Evolutionary conservation across 768 basidiomycete genomes (phyloP).

Genomic region (Amyloporia xantha): DNA sequence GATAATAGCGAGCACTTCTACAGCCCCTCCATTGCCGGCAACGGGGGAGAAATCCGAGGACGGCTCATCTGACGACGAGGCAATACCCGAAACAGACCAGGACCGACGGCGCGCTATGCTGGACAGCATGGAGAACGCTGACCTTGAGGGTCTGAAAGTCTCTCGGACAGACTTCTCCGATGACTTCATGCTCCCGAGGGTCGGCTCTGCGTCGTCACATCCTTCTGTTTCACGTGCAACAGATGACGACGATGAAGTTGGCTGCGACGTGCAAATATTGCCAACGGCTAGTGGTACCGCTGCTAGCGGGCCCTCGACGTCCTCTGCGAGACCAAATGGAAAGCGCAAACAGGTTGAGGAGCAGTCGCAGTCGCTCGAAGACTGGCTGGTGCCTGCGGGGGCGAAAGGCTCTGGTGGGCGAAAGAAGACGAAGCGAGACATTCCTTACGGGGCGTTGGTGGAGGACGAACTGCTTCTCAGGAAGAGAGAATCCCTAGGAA

Average conservation of each 20-base stretch:
- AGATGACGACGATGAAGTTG: slow-evolving; percentile 3
- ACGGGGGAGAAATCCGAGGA: background rate
- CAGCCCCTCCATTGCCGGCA: background rate
- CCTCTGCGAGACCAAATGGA: background rate
- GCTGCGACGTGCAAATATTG: slow-evolving; percentile 9
- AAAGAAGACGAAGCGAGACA: slow-evolving; percentile 4
- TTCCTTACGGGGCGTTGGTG: slow-evolving; percentile 17
- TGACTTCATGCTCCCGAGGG: slow-evolving; percentile 47
- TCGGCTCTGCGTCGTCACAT: background rate
- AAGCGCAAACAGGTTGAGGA: background rate
- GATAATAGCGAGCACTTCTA: slow-evolving; percentile 2
- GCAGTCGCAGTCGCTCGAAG: background rate
- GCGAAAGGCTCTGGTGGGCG: background rate
- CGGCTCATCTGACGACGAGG: slow-evolving; percentile 12
- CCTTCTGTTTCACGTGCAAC: background rate
- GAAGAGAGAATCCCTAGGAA: slow-evolving; percentile 38
- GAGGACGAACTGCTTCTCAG: slow-evolving; percentile 36
- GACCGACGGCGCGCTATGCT: slow-evolving; percentile 49
- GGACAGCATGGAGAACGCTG: slow-evolving; percentile 37
- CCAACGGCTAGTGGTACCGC: slow-evolving; percentile 4
- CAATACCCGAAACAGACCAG: slow-evolving; percentile 31
- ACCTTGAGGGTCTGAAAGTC: slow-evolving; percentile 36
- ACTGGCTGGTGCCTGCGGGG: background rate
- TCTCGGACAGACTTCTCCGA: slow-evolving; percentile 40
- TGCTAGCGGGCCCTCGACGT: background rate